These are phyloP conservation scores for Aethionema arabicum DNA, from an alignment of 345 rosid genomes.

Conservation along the genomic window DNA sequence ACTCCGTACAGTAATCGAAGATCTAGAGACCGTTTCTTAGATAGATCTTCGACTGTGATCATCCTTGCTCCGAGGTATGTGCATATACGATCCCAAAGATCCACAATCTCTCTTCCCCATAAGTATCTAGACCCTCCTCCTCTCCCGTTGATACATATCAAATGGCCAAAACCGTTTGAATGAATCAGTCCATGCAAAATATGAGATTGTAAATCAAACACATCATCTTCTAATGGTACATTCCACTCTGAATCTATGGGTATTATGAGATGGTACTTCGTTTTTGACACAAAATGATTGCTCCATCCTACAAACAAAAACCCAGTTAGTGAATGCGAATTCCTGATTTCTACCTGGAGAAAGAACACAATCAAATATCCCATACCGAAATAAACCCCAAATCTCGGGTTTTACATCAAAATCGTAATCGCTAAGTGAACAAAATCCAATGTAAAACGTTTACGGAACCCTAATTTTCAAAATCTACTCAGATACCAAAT, in stretches of 20 bases:
- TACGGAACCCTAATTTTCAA: background rate
- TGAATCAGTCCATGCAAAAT: conserved; percentile 86
- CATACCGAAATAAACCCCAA: background rate
- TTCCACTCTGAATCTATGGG: conserved; percentile 64
- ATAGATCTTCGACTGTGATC: conserved; percentile 65
- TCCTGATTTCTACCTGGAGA: background rate
- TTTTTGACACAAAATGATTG: conserved; percentile 58
- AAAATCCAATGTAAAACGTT: background rate
- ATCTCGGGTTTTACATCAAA: background rate
- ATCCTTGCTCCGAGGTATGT: conserved; percentile 54
- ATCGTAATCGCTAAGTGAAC: background rate
- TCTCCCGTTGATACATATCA: conserved; percentile 71
- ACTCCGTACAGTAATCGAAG: conserved; percentile 75
- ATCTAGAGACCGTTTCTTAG: conserved; percentile 71
- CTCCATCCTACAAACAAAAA: conserved; percentile 62
- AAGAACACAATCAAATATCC: background rate
- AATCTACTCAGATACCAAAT: conserved; percentile 11
- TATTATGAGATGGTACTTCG: conserved; percentile 74
- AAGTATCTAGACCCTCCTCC: conserved; percentile 76
- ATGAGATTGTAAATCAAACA: conserved; percentile 57
- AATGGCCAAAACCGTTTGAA: conserved; percentile 79
- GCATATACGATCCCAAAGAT: conserved; percentile 86
- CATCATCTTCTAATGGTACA: conserved; percentile 51
- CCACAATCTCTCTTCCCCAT: conserved; percentile 71
- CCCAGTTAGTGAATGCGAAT: background rate